Conservation (phyloP, 78 protist genomes). For the Parvularia atlantis region DNA sequence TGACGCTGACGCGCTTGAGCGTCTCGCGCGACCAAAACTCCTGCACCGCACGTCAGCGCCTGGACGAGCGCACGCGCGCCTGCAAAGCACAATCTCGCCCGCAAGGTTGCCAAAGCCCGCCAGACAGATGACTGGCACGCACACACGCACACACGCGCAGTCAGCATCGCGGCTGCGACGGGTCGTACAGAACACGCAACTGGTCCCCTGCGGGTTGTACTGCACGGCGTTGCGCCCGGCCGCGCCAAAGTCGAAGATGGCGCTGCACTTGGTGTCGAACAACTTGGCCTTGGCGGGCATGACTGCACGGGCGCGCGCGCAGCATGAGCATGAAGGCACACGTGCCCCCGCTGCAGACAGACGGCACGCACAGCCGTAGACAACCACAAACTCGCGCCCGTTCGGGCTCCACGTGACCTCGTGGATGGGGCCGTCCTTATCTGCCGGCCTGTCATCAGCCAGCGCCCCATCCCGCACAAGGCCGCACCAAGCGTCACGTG, state of each 20-base stretch:
- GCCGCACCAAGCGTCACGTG: conserved; percentile 8
- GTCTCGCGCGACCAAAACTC: conserved; percentile 28
- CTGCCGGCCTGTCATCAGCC: not conserved
- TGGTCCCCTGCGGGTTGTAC: conserved; percentile 11
- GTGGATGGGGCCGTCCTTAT: conserved; percentile 46
- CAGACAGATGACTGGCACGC: no score
- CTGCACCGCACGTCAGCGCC: not conserved
- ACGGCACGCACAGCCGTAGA: conserved; percentile 26
- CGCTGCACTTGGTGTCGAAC: conserved; percentile 21
- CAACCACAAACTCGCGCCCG: conserved; percentile 19
- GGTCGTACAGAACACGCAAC: not conserved
- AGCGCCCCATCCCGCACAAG: not conserved
- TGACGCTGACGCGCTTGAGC: not conserved
- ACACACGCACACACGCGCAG: conserved; percentile 3
- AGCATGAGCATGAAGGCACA: not conserved
- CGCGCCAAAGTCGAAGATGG: conserved; percentile 49
- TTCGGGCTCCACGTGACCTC: conserved; percentile 44
- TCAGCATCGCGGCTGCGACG: not conserved
- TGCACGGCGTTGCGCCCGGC: conserved; percentile 41
- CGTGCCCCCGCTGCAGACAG: no score
- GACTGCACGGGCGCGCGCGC: not conserved
- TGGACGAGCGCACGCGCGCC: no score
- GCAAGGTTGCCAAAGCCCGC: conserved; percentile 55
- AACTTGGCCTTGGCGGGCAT: conserved; percentile 42
- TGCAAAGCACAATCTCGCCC: conserved; percentile 25